Evolutionary conservation across 2,329 filamentous ascomycete genomes (phyloP).

Genomic region (Microascus cirrosus): DNA sequence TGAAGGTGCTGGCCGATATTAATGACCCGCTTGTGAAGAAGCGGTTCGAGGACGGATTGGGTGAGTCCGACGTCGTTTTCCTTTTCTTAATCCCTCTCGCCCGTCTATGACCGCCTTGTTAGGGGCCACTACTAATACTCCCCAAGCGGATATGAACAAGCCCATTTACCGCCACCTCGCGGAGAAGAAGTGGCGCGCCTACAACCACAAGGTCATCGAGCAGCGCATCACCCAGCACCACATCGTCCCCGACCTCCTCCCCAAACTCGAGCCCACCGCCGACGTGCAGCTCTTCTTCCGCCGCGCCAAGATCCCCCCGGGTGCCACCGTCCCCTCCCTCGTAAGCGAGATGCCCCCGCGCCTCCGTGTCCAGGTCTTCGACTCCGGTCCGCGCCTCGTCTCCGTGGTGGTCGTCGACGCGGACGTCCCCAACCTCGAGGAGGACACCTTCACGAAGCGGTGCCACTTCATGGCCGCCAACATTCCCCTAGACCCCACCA

Average conservation of each 20-base stretch:
- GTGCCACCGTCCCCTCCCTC: slow-evolving; percentile 64
- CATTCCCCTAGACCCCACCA: slow-evolving; percentile 39
- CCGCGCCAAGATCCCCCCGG: slow-evolving; percentile 57
- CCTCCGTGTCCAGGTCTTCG: slow-evolving; percentile 76
- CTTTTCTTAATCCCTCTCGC: neutral
- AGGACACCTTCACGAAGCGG: slow-evolving; percentile 65
- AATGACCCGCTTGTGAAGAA: slow-evolving; percentile 93
- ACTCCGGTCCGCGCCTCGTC: slow-evolving; percentile 69
- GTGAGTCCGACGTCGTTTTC: slow-evolving; percentile 35
- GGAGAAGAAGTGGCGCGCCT: slow-evolving; percentile 75
- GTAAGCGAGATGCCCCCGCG: slow-evolving; percentile 64
- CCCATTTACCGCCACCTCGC: slow-evolving; percentile 91
- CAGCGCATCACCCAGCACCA: slow-evolving; percentile 83
- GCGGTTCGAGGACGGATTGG: slow-evolving; percentile 81
- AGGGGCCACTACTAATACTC: neutral
- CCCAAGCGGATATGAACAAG: slow-evolving; percentile 81
- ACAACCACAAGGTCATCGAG: slow-evolving; percentile 65
- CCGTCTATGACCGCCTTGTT: neutral
- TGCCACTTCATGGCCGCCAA: slow-evolving; percentile 79
- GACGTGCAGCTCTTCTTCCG: slow-evolving; percentile 78
- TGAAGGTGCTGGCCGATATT: slow-evolving; percentile 87
- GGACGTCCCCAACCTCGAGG: slow-evolving; percentile 72
- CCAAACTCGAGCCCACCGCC: slow-evolving; percentile 63
- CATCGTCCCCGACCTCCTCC: slow-evolving; percentile 79
- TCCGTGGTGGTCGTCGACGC: slow-evolving; percentile 79